phyloP scores from a whole-genome alignment of 371 early-diverging fungal genomes.

The Enteropsectra breve region DNA sequence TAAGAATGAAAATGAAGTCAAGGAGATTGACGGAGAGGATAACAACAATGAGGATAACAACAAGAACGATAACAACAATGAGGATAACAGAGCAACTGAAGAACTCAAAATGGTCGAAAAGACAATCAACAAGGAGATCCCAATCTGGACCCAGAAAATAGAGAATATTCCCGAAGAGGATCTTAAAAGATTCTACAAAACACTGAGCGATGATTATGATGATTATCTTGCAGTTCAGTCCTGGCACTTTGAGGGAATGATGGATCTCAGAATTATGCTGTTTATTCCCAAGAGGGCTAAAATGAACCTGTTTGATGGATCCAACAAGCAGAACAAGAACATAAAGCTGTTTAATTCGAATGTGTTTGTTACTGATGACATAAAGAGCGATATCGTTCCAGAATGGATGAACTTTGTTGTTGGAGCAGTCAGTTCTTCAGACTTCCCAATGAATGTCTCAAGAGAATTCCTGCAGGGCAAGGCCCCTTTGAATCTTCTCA shows the following conservation, averaged over 20 bases:
- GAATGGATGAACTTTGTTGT: conserved; percentile 73
- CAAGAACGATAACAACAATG: conserved; percentile 64
- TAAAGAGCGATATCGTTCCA: conserved; percentile 68
- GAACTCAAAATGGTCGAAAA: conserved; percentile 49
- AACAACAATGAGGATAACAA: conserved; percentile 62
- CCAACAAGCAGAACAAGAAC: conserved; percentile 68
- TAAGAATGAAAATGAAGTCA: conserved; percentile 45
- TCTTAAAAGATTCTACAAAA: conserved; percentile 80
- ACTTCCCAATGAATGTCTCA: conserved; percentile 84
- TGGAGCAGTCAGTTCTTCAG: conserved; percentile 83
- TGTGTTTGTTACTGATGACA: conserved; percentile 86
- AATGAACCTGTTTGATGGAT: conserved; percentile 71
- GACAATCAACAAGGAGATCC: conserved; percentile 66
- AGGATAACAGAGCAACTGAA: conserved; percentile 64
- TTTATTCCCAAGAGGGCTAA: conserved; percentile 75
- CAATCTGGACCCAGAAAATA: conserved; percentile 82
- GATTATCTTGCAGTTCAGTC: conserved; percentile 76
- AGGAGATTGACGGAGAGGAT: conserved; percentile 16
- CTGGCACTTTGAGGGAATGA: conserved; percentile 76
- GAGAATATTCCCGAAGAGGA: conserved; percentile 75
- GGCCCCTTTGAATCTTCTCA: conserved; percentile 79
- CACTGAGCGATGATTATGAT: conserved; percentile 82
- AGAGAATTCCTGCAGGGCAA: conserved; percentile 87
- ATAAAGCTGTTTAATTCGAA: conserved; percentile 85
- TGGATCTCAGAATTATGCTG: conserved; percentile 78